Evolutionary conservation across 768 basidiomycete species (phyloP).

Genomic region (Russula foetens): DNA sequence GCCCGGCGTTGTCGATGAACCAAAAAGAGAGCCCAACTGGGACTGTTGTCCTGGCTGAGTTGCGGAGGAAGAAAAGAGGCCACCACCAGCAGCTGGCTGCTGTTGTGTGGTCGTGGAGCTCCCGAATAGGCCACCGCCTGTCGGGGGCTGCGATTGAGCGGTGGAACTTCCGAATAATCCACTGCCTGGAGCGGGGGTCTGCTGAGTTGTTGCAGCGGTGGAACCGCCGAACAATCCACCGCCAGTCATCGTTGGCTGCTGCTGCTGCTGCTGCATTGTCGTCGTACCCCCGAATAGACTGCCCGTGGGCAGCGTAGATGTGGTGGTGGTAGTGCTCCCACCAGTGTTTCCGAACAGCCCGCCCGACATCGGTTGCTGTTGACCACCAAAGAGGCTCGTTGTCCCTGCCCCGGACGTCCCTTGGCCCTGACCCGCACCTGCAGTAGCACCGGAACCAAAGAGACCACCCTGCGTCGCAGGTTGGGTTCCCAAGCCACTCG

Average conservation of each 20-base stretch:
- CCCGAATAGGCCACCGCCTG: slow-evolving; percentile 22
- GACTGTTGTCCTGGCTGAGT: slow-evolving; percentile 1
- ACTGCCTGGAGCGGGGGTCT: slow-evolving; percentile 14
- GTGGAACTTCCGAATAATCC: slow-evolving; percentile 27
- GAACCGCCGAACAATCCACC: slow-evolving; percentile 23
- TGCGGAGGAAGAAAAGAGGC: slow-evolving; percentile 7
- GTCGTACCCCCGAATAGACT: slow-evolving; percentile 19
- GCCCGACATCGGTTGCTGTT: slow-evolving; percentile 17
- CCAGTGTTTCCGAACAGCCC: slow-evolving; percentile 19
- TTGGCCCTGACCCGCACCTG: slow-evolving; percentile 17
- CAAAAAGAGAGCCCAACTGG: neutral
- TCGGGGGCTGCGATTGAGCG: slow-evolving; percentile 6
- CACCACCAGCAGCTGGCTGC: neutral
- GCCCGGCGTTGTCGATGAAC: neutral
- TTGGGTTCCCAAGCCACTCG: neutral
- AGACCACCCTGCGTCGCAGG: slow-evolving; percentile 20
- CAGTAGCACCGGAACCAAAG: slow-evolving; percentile 16
- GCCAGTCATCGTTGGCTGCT: slow-evolving; percentile 13
- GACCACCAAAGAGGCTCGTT: slow-evolving; percentile 13
- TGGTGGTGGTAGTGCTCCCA: slow-evolving; percentile 16
- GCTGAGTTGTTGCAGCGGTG: neutral
- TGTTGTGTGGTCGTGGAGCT: slow-evolving; percentile 14
- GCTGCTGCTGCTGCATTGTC: neutral
- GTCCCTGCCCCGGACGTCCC: slow-evolving; percentile 13
- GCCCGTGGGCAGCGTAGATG: slow-evolving; percentile 20